Percentiles rank a stretch among this genome's conserved stretches.
Evolutionary conservation across 768 basidiomycete species (phyloP).

Genomic region (Crepidotus variabilis): DNA sequence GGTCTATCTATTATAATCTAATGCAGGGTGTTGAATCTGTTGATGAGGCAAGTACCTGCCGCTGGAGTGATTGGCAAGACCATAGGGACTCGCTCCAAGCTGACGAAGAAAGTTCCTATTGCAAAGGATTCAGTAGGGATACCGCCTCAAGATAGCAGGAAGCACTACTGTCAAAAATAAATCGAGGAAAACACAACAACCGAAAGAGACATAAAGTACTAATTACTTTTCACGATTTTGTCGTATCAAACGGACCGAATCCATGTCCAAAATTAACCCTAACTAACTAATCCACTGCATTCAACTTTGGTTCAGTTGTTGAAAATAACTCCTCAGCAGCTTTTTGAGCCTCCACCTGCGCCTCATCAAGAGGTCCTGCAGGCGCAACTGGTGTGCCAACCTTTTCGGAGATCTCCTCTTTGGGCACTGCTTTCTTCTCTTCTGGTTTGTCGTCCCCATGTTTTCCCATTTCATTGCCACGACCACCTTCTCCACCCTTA

Average conservation of each 20-base stretch:
- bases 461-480: slow-evolving; percentile 3
- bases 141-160: not conserved
- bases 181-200: not conserved
- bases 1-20: too few relatives aligned
- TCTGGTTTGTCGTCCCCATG: slow-evolving; percentile 8
- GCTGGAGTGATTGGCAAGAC: too few relatives aligned
- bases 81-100: too few relatives aligned
- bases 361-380: slow-evolving; percentile 45
- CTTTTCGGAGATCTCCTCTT: slow-evolving; percentile 3
- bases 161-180: not conserved
- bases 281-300: not conserved
- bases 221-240: not conserved
- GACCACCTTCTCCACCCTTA: slow-evolving; percentile 7
- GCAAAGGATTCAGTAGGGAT: not conserved
- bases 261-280: not conserved
- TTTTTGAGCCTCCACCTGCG: slow-evolving; percentile 47
- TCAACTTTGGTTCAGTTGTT: slow-evolving; percentile 13
- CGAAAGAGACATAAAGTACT: not conserved
- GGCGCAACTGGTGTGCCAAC: too few relatives aligned
- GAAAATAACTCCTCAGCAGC: slow-evolving; percentile 53
- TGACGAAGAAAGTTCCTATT: too few relatives aligned
- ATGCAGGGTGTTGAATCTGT: too few relatives aligned
- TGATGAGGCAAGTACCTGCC: too few relatives aligned
- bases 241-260: too few relatives aligned
- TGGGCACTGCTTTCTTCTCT: slow-evolving; percentile 6